These are phyloP conservation scores for Carex myosuroides DNA, from an alignment of 176 grass and related monocot species.

Conservation along the genomic window DNA sequence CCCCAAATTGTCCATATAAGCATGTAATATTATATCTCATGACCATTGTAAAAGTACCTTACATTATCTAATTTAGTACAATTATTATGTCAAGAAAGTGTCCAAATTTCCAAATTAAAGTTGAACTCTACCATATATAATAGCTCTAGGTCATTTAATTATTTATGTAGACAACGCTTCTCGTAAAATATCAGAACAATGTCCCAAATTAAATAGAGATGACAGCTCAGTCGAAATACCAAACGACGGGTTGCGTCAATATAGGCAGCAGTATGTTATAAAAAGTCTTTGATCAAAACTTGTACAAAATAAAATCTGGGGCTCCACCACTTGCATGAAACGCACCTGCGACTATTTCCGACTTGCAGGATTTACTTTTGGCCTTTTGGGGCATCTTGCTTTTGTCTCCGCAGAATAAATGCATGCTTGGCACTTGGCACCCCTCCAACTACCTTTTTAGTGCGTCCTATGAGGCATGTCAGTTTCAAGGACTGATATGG, in stretches of 20 bases:
- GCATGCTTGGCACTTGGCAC: conserved; percentile 7
- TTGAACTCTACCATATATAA: background rate
- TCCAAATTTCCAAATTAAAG: background rate
- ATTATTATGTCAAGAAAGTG: background rate
- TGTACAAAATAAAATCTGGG: background rate
- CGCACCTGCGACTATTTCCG: background rate
- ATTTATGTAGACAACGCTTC: background rate
- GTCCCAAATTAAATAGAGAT: background rate
- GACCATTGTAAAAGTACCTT: background rate
- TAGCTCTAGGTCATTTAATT: background rate
- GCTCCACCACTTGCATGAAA: conserved; percentile 5
- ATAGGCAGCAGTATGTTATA: background rate
- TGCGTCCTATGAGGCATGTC: conserved; percentile 4
- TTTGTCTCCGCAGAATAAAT: background rate
- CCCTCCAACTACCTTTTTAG: background rate
- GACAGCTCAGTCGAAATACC: background rate
- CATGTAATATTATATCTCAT: no score
- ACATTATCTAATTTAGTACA: background rate
- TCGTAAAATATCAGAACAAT: background rate
- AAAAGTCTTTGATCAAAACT: background rate
- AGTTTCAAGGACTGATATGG: background rate
- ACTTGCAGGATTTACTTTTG: conserved; percentile 3
- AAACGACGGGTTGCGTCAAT: background rate
- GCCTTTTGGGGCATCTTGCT: background rate
- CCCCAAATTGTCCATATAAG: no score